Conservation (phyloP, 1,284 basidiomycete species). For the Thecaphora thlaspeos region DNA sequence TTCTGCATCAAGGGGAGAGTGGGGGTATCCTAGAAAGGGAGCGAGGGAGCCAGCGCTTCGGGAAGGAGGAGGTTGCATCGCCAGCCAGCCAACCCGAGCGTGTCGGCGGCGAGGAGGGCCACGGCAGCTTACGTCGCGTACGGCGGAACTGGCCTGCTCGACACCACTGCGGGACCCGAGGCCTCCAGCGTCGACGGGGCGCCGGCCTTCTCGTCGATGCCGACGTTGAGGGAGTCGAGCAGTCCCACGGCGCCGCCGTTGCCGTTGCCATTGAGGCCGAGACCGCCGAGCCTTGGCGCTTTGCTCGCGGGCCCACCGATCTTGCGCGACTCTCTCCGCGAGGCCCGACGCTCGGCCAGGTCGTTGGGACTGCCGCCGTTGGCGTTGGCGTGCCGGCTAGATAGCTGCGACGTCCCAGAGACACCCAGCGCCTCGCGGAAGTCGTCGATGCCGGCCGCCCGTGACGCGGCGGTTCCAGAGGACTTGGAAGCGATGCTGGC, state of each 20-base stretch:
- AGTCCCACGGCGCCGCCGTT: conserved; percentile 20
- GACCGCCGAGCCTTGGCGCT: conserved; percentile 1
- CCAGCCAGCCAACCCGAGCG: no score
- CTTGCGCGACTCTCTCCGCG: conserved; percentile 27
- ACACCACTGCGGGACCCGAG: no score
- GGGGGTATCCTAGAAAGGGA: no score
- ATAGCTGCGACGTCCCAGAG: conserved; percentile 2
- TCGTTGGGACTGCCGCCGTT: conserved; percentile 6
- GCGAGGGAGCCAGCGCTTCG: no score
- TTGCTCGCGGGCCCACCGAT: not conserved
- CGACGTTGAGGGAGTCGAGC: conserved; percentile 35
- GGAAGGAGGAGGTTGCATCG: no score
- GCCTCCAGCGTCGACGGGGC: no score
- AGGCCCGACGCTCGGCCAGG: conserved; percentile 18
- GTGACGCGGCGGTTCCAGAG: not conserved
- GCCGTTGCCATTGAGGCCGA: conserved; percentile 11
- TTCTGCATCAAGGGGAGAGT: no score
- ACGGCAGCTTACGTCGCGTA: no score
- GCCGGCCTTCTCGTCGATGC: conserved; percentile 19
- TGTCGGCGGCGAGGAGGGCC: no score
- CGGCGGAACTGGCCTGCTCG: no score
- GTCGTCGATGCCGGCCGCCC: conserved; percentile 31
- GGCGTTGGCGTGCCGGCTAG: not conserved
- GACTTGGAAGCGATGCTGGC: not conserved
- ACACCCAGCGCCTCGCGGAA: conserved; percentile 31